phyloP scores from a whole-genome alignment of 1,284 basidiomycete genomes.

The Marasmius fiardii region DNA sequence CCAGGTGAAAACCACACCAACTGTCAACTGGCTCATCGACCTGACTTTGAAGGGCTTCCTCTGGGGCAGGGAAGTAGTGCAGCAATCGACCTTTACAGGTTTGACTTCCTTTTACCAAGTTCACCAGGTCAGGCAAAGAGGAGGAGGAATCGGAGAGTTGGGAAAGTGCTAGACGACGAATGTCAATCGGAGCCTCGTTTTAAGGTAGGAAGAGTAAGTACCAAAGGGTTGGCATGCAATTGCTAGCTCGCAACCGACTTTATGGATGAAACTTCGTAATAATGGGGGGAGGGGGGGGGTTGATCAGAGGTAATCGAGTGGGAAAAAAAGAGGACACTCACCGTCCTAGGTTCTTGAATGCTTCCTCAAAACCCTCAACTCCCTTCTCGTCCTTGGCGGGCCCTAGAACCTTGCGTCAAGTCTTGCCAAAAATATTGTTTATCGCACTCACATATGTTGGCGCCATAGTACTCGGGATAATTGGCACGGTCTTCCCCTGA shows the following conservation, averaged over 20 bases:
- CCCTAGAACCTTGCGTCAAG: slow-evolving; percentile 45
- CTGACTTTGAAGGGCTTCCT: slow-evolving; percentile 35
- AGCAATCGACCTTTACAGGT: slow-evolving; percentile 84
- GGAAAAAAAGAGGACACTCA: slow-evolving; percentile 26
- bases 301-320: not conserved
- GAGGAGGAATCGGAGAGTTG: slow-evolving; percentile 61
- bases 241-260: slow-evolving; percentile 78
- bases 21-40: slow-evolving; percentile 67
- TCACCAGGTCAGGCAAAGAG: slow-evolving; percentile 58
- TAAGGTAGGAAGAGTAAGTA: slow-evolving; percentile 31
- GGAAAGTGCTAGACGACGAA: slow-evolving; percentile 44
- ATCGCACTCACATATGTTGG: slow-evolving; percentile 68
- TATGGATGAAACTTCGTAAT: slow-evolving; percentile 62
- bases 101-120: slow-evolving; percentile 61
- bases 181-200: not conserved
- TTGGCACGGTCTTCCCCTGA: slow-evolving; percentile 43
- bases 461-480: slow-evolving; percentile 78
- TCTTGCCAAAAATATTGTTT: not conserved
- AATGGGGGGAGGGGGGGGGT: no score
- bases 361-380: slow-evolving; percentile 75
- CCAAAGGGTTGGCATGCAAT: slow-evolving; percentile 86
- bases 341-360: slow-evolving; percentile 83
- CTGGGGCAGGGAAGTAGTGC: slow-evolving; percentile 82
- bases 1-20: slow-evolving; percentile 81
- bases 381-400: slow-evolving; percentile 56